Conservation (phyloP, 176 grass and related monocot genomes). For the Musa beccarii region DNA sequence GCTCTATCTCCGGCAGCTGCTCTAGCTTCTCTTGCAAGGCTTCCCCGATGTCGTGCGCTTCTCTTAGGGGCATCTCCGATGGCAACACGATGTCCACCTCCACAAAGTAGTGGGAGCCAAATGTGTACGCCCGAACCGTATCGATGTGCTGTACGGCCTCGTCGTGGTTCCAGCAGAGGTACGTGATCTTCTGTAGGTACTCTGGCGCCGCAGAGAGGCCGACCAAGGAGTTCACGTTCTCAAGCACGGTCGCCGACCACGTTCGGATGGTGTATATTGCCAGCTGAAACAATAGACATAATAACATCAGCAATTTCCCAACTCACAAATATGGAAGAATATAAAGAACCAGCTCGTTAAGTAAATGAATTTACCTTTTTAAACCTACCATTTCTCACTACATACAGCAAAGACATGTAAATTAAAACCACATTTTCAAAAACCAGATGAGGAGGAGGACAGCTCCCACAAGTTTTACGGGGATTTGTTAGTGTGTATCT, state of each 20-base stretch:
- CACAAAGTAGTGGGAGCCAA: slow-evolving; percentile 87
- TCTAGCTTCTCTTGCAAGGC: slow-evolving; percentile 92
- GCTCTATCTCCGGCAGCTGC: slow-evolving; percentile 67
- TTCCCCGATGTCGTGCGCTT: slow-evolving; percentile 90
- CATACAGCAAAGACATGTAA: too few species aligned
- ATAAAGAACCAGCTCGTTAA: too few species aligned
- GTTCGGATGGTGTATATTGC: slow-evolving; percentile 86
- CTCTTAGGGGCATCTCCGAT: slow-evolving; percentile 47
- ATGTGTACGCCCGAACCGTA: slow-evolving; percentile 87
- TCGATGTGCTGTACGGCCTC: slow-evolving; percentile 77
- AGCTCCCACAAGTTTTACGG: too few species aligned
- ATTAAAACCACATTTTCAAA: too few species aligned
- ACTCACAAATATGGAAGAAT: too few species aligned
- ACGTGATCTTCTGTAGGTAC: slow-evolving; percentile 85
- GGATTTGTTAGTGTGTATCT: too few species aligned
- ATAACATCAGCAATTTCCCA: neutral
- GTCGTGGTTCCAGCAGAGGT: slow-evolving; percentile 95
- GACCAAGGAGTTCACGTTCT: slow-evolving; percentile 81
- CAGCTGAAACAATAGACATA: slow-evolving; percentile 33
- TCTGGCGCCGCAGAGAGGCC: slow-evolving; percentile 69
- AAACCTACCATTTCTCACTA: too few species aligned
- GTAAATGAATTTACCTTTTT: too few species aligned
- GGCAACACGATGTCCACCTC: slow-evolving; percentile 95
- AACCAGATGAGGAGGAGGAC: too few species aligned
- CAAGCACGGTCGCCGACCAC: slow-evolving; percentile 81